Evolutionary conservation across 2,329 filamentous ascomycete genomes (phyloP), one percentile per base, ranked within the genome.

Genomic region (Helicocarpus griseus): DNA sequence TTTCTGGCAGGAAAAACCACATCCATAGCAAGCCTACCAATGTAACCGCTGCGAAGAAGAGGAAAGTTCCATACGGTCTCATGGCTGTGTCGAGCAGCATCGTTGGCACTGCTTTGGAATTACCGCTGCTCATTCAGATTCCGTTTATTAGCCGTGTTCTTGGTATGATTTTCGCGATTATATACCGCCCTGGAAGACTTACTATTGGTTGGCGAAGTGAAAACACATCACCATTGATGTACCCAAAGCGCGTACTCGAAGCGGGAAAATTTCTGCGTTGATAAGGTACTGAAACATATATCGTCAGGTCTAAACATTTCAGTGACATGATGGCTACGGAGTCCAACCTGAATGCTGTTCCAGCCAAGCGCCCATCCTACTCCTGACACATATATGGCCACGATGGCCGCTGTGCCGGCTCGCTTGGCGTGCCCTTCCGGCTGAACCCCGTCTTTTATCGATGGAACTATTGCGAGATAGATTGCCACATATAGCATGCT

Each of bases 31-130:
- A 76, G 11, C 85, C 85, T 9, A 87, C 41, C 0, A 83, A 58
- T 0, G 85, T 88, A n/a, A 88, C 73, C 3, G 74, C 78, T 0
- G 78, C 75, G 65, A 89, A 89, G 69, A 83, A 86, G 77, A 83
- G 83, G 71, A 89, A 89, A 0, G 85, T 89, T 0, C 86, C 86
- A 43, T 75, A 78, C 2, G 69, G 70, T 1, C 68, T 72, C 61
- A 78, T 69, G 21, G 60, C 60, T 36, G 60, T 54, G 4, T 61
- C 52, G 66, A 87, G 71, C 41, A 88, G 76, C 62, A 60, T 61
- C 50, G 59, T 61, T 3, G 65, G 62, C 2, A 66, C 59, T 1
- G 61, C 62, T 41, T 61, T 56, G 2, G 61, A 64, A 52, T 61
- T 59, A 5, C 55, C 55, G 52, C 55, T 57, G 38, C 17, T 7